Evolutionary conservation across 1,284 basidiomycete genomes (phyloP), one percentile per base, ranked within the genome.

Genomic region (Coniophora puteana): DNA sequence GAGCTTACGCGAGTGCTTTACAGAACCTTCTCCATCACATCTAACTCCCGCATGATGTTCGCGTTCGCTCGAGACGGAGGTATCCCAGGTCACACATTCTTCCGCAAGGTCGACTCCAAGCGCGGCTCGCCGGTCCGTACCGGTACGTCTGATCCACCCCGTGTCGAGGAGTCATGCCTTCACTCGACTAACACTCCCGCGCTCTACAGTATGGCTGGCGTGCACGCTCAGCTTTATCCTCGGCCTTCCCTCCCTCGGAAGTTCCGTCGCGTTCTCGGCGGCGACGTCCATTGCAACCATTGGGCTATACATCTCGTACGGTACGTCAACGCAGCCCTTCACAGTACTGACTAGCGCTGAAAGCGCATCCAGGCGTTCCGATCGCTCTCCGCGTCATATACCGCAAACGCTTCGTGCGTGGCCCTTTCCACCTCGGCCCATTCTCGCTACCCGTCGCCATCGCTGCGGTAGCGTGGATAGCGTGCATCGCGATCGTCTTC

Each of bases 1-100:
- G 8, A 17, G 8, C 10, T 35, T 35, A 13, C n/a, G 8, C 33
- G 33, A 31, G 16, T n/a, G 13, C 36, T 43, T 24, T 31, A 16
- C 45, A 76, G 77, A 26, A 82, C 77, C 2, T 89, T 88, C 62
- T 86, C 83, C 0, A 62, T 89, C 29, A 87, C 84, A 0, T 80
- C 79, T 1, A 89, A 89, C 54, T 83, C 79, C 3, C 72, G 86
- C 1, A 88, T 88, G 84, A 84, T 84, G 79, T 88, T 80, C 55
- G 80, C 83, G 0, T 88, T 87, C 55, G 69, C 80, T 4, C 72
- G 83, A 24, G 82, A 84, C 52, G 78, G 80, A 3, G 82, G 74
- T n/a, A 71, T 87, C 18, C 83, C 83, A 0, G 80, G 79, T 6
- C 75, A 77, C 44, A 68, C 57, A 28, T 85, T 81, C 61, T 83